A percentile compares a stretch with the other conserved stretches of the same genome.
These are phyloP conservation scores for Penicillium lagena DNA, from an alignment of 495 filamentous ascomycete genomes.

Conservation along the genomic window DNA sequence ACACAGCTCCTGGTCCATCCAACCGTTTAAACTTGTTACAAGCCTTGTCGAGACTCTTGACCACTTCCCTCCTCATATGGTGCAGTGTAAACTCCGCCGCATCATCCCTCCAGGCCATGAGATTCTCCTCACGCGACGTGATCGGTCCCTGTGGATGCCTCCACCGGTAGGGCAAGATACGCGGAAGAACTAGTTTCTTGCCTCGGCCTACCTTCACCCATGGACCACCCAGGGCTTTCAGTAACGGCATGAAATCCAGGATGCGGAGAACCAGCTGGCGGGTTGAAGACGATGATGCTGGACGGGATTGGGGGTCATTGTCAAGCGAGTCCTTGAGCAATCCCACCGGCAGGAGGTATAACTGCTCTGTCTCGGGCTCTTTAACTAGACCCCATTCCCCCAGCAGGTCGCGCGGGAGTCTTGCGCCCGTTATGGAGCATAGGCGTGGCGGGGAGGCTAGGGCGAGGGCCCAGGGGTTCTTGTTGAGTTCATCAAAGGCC, in stretches of 20 bases:
- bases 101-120: constrained; percentile 56
- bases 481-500: constrained; percentile 8
- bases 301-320: not conserved
- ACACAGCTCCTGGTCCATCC: constrained; percentile 24
- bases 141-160: constrained; percentile 26
- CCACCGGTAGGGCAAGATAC: constrained; percentile 31
- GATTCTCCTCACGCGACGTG: constrained; percentile 13
- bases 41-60: constrained; percentile 29
- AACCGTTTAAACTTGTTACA: constrained; percentile 12
- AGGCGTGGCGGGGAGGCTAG: constrained; percentile 60
- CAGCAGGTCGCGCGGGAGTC: constrained; percentile 59
- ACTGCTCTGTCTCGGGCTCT: constrained; percentile 47
- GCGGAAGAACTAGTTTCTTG: constrained; percentile 12
- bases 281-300: too few relatives aligned
- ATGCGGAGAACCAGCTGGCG: constrained; percentile 23
- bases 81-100: constrained; percentile 57
- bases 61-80: constrained; percentile 42
- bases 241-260: constrained; percentile 18
- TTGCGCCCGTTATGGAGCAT: constrained; percentile 49
- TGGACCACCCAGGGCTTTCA: constrained; percentile 12
- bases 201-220: not conserved
- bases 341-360: constrained; percentile 55
- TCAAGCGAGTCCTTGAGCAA: constrained; percentile 28
- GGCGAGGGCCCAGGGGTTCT: constrained; percentile 44
- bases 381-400: constrained; percentile 52